phyloP scores from a whole-genome alignment of 1,284 basidiomycete genomes.

The Tilletiopsis washingtonensis region DNA sequence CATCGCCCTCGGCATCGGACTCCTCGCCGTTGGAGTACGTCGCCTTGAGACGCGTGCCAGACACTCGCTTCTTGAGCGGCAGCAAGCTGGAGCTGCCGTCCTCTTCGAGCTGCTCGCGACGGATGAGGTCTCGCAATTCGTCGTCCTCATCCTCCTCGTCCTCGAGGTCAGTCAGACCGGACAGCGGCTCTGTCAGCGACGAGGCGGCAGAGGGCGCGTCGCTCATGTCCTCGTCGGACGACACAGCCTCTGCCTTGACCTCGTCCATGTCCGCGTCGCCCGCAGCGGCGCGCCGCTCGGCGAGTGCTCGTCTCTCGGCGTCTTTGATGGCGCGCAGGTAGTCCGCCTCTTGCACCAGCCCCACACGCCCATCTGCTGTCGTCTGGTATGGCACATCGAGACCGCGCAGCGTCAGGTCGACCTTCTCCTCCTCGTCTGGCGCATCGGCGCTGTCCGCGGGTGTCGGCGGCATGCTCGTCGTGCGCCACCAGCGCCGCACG shows the following conservation, averaged over 20 bases:
- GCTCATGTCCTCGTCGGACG: slow-evolving; percentile 3
- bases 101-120: background rate
- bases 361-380: background rate
- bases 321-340: slow-evolving; percentile 1
- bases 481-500: slow-evolving; percentile 28
- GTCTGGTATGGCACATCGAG: slow-evolving; percentile 1
- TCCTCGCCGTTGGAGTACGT: slow-evolving; percentile 11
- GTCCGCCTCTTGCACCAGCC: slow-evolving; percentile 2
- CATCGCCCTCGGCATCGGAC: background rate
- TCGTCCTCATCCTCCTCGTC: slow-evolving; percentile 31
- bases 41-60: slow-evolving; percentile 39
- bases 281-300: slow-evolving; percentile 1
- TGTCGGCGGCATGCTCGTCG: slow-evolving; percentile 18
- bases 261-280: slow-evolving; percentile 17
- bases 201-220: slow-evolving; percentile 18
- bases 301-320: background rate
- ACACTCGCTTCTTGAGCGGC: slow-evolving; percentile 39
- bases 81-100: slow-evolving; percentile 11
- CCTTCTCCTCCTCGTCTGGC: background rate
- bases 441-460: slow-evolving; percentile 12
- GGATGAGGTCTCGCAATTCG: too few species aligned
- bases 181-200: slow-evolving; percentile 34
- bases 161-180: slow-evolving; percentile 18
- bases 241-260: background rate
- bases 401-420: background rate